These are phyloP conservation scores for Hypoxylon sp. DNA, from an alignment of 2,329 filamentous ascomycete genomes.

Conservation along the genomic window DNA sequence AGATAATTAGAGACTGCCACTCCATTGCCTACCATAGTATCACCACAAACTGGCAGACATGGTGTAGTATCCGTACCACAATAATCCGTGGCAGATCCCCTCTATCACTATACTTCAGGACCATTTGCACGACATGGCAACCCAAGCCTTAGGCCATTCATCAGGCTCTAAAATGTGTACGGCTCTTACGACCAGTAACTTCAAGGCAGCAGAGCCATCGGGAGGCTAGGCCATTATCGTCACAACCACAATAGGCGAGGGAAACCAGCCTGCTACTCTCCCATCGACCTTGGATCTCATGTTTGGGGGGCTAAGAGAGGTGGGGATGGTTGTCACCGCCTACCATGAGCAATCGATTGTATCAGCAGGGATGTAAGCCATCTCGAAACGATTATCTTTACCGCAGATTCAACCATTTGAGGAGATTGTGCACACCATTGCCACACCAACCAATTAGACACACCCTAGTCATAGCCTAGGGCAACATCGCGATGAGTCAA, in stretches of 20 bases:
- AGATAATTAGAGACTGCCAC: slow-evolving; percentile 22
- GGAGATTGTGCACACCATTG: slow-evolving; percentile 24
- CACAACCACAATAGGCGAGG: slow-evolving; percentile 28
- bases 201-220: slow-evolving; percentile 23
- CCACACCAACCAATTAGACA: slow-evolving; percentile 46
- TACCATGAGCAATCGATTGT: slow-evolving; percentile 39
- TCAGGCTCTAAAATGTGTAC: slow-evolving; percentile 25
- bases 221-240: slow-evolving; percentile 18
- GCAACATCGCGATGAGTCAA: slow-evolving; percentile 51
- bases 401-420: slow-evolving; percentile 45
- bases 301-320: slow-evolving; percentile 29
- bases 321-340: slow-evolving; percentile 36
- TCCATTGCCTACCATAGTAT: slow-evolving; percentile 19
- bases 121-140: slow-evolving; percentile 33
- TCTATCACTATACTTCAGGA: slow-evolving; percentile 18
- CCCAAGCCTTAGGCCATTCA: slow-evolving; percentile 38
- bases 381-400: slow-evolving; percentile 39
- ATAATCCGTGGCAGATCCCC: slow-evolving; percentile 22
- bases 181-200: slow-evolving; percentile 25
- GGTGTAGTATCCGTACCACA: slow-evolving; percentile 25
- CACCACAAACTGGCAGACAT: slow-evolving; percentile 24
- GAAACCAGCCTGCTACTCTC: slow-evolving; percentile 29
- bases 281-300: slow-evolving; percentile 6
- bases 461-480: slow-evolving; percentile 43
- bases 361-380: slow-evolving; percentile 43